Percentiles rank a stretch among this genome's conserved stretches.
Evolutionary conservation across 2,329 filamentous ascomycete species (phyloP).

Genomic region (Penicillium paneum): DNA sequence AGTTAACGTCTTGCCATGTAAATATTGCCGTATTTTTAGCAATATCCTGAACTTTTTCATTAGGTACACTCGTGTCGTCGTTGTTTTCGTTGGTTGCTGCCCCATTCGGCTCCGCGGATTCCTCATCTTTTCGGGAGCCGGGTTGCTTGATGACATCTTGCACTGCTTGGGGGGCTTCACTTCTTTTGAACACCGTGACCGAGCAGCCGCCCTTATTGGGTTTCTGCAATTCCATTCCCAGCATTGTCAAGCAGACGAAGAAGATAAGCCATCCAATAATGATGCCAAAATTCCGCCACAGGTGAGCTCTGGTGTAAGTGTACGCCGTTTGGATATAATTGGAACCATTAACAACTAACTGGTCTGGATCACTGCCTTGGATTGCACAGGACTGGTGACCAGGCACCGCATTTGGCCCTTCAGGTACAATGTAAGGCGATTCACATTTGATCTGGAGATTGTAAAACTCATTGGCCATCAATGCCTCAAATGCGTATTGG

Average conservation of each 20-base stretch:
- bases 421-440: constrained; percentile 56
- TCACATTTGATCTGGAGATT: constrained; percentile 54
- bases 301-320: constrained; percentile 54
- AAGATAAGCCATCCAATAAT: constrained; percentile 70
- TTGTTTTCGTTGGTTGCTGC: constrained; percentile 17
- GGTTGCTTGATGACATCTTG: constrained; percentile 55
- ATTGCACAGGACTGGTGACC: constrained; percentile 60
- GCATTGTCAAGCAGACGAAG: constrained; percentile 72
- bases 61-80: constrained; percentile 14
- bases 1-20: constrained; percentile 83
- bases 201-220: constrained; percentile 78
- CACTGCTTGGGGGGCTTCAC: constrained; percentile 59
- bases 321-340: constrained; percentile 57
- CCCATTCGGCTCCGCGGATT: constrained; percentile 41
- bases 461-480: constrained; percentile 70
- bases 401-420: constrained; percentile 43
- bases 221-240: constrained; percentile 73
- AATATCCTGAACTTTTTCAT: constrained; percentile 48
- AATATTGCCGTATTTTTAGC: constrained; percentile 68
- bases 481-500: constrained; percentile 65
- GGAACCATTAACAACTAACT: constrained; percentile 52
- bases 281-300: constrained; percentile 77
- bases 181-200: constrained; percentile 71
- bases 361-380: constrained; percentile 55
- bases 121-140: constrained; percentile 48